These are phyloP conservation scores for Nothophytophthora sp. DNA, from an alignment of 352 stramenopile genomes.

Conservation along the genomic window DNA sequence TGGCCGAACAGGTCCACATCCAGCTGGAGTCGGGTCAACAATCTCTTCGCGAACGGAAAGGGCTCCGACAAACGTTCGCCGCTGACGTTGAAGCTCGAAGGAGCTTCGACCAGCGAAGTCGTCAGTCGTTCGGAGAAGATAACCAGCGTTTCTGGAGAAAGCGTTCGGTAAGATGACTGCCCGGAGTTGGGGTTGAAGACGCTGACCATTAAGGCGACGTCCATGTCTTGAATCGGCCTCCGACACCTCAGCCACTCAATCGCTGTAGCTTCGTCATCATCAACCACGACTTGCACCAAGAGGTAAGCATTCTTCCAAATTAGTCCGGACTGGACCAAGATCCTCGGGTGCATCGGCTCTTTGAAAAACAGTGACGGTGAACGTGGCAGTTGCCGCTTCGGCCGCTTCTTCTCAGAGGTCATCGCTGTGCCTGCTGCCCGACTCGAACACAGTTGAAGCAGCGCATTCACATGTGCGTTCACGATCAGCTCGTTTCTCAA, in stretches of 20 bases:
- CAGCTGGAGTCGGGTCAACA: constrained; percentile 45
- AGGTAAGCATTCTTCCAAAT: constrained; percentile 61
- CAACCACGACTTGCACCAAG: constrained; percentile 34
- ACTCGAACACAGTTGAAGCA: constrained; percentile 19
- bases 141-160: constrained; percentile 19
- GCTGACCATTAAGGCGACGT: constrained; percentile 31
- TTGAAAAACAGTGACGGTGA: constrained; percentile 15
- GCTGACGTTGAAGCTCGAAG: not conserved
- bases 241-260: not conserved
- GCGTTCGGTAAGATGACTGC: constrained; percentile 15
- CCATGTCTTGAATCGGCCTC: constrained; percentile 17
- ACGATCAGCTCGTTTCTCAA: constrained; percentile 36
- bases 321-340: constrained; percentile 50
- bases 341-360: constrained; percentile 2
- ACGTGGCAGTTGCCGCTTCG: constrained; percentile 14
- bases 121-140: constrained; percentile 10
- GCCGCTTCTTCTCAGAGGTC: constrained; percentile 27
- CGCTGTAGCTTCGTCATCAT: constrained; percentile 2
- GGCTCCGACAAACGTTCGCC: constrained; percentile 4
- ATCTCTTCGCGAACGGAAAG: constrained; percentile 32
- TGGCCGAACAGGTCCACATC: constrained; percentile 59
- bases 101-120: not conserved
- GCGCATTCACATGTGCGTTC: constrained; percentile 36
- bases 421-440: not conserved
- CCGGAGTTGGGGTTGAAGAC: constrained; percentile 50